Percentiles rank a stretch among this genome's conserved stretches.
These are phyloP conservation scores for Didymella sp. DNA, from an alignment of 2,329 filamentous ascomycete genomes.

Conservation along the genomic window DNA sequence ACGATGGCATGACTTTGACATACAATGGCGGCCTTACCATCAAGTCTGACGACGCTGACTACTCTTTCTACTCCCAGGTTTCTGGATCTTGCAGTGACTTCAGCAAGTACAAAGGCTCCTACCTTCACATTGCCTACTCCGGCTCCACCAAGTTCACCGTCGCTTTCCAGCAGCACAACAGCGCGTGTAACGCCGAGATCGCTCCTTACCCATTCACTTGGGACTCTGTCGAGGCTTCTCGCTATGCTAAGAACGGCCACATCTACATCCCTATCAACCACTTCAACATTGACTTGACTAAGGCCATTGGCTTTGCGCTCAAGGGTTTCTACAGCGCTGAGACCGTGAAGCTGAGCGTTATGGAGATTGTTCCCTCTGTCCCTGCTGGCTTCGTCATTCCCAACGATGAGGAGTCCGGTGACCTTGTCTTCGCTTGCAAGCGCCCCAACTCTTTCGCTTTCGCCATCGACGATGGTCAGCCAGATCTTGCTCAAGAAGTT, in stretches of 20 bases:
- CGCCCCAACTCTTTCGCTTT: slow-evolving; percentile 75
- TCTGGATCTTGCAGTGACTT: slow-evolving; percentile 64
- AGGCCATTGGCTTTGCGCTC: slow-evolving; percentile 66
- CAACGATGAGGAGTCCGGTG: slow-evolving; percentile 66
- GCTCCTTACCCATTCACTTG: slow-evolving; percentile 71
- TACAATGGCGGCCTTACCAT: slow-evolving; percentile 63
- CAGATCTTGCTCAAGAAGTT: slow-evolving; percentile 65
- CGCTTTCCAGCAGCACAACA: slow-evolving; percentile 71
- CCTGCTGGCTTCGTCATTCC: slow-evolving; percentile 62
- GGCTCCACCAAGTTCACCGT: slow-evolving; percentile 70
- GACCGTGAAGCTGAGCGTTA: slow-evolving; percentile 59
- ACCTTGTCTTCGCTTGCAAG: slow-evolving; percentile 68
- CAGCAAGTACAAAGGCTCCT: slow-evolving; percentile 61
- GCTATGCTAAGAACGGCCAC: slow-evolving; percentile 63
- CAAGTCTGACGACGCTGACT: slow-evolving; percentile 65
- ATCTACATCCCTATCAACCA: slow-evolving; percentile 73
- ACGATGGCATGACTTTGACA: slow-evolving; percentile 63
- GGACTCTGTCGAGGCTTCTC: slow-evolving; percentile 69
- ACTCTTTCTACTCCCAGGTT: slow-evolving; percentile 67
- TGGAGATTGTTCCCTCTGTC: slow-evolving; percentile 66
- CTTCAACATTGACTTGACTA: slow-evolving; percentile 67
- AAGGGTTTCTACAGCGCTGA: slow-evolving; percentile 68
- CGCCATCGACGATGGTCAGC: slow-evolving; percentile 73
- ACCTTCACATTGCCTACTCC: slow-evolving; percentile 69
- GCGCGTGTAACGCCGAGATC: slow-evolving; percentile 61